Conservation (phyloP, 306 rosid genomes). For the Notholithocarpus densiflorus region DNA sequence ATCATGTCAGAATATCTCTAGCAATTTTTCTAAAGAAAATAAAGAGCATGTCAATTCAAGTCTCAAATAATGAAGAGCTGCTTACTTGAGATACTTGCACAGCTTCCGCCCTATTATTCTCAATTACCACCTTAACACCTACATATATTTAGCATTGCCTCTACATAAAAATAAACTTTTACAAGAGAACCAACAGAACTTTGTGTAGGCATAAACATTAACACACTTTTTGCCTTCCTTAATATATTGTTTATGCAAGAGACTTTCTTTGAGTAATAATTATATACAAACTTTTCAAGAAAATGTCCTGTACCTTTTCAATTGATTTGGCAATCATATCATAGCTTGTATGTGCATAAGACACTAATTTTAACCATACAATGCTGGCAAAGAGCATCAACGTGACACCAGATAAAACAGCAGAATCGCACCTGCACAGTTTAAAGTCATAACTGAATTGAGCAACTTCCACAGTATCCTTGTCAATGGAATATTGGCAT, state of each 20-base stretch:
- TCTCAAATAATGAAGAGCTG: constrained; percentile 6
- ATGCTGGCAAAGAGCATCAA: constrained; percentile 81
- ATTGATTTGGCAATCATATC: constrained; percentile 52
- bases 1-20: constrained; percentile 24
- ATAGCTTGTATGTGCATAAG: constrained; percentile 81
- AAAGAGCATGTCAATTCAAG: constrained; percentile 12
- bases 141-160: neutral
- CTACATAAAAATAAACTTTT: neutral
- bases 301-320: constrained; percentile 60
- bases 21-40: neutral
- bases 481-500: constrained; percentile 11
- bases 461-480: constrained; percentile 10
- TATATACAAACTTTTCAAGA: constrained; percentile 18
- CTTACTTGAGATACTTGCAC: constrained; percentile 43
- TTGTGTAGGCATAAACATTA: neutral
- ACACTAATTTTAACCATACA: constrained; percentile 86
- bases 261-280: constrained; percentile 6
- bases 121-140: neutral
- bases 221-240: neutral
- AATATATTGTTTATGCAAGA: neutral
- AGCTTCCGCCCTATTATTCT: neutral
- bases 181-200: neutral
- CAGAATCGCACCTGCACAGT: constrained; percentile 79
- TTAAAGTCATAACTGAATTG: constrained; percentile 8
- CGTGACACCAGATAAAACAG: constrained; percentile 71